phyloP scores from a whole-genome alignment of 495 filamentous ascomycete genomes.

The Letharia columbiana region DNA sequence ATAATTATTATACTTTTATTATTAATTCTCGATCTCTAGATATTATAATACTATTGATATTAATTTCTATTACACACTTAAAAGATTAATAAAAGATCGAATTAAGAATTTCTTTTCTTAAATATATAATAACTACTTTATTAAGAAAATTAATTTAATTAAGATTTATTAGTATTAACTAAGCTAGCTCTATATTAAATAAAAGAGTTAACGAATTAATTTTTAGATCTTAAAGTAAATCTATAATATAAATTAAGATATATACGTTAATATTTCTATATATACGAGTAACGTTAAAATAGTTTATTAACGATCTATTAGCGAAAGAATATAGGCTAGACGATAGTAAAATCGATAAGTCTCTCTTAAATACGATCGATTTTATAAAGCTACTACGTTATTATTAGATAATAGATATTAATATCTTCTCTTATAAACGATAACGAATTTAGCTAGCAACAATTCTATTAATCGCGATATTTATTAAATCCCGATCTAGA shows the following conservation, averaged over 20 bases:
- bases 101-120: constrained; percentile 17
- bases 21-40: constrained; percentile 1
- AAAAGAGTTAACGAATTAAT: constrained; percentile 7
- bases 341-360: constrained; percentile 13
- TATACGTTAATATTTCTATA: neutral
- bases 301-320: constrained; percentile 4
- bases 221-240: neutral
- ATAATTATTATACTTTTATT: neutral
- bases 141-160: constrained; percentile 15
- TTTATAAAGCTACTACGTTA: constrained; percentile 13
- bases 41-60: no score
- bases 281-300: neutral
- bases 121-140: constrained; percentile 13
- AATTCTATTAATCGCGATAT: constrained; percentile 8
- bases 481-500: constrained; percentile 2
- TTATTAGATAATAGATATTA: constrained; percentile 14
- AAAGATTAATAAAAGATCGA: neutral
- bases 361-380: constrained; percentile 12
- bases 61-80: constrained; percentile 2
- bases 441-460: constrained; percentile 15
- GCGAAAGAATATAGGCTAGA: constrained; percentile 11
- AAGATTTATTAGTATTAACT: constrained; percentile 11
- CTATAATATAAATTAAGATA: neutral
- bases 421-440: constrained; percentile 15
- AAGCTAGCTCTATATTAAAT: constrained; percentile 17